Conservation (phyloP, 306 rosid genomes). For the Morella rubra region DNA sequence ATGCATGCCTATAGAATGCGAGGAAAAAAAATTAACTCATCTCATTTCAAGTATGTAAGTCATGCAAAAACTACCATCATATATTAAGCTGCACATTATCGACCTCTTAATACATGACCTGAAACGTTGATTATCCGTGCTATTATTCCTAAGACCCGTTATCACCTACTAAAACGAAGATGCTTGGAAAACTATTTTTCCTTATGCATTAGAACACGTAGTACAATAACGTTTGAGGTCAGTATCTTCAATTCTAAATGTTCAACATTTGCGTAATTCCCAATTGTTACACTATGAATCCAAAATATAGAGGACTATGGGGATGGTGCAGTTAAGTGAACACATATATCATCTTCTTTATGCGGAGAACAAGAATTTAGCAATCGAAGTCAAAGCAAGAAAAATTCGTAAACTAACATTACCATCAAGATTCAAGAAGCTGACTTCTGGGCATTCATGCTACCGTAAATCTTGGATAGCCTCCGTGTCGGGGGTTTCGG, state of each 20-base stretch:
- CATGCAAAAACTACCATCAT: not conserved
- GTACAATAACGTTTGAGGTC: not conserved
- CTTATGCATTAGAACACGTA: not conserved
- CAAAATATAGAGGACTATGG: not conserved
- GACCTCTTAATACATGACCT: not conserved
- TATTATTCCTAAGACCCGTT: not conserved
- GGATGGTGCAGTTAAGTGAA: not conserved
- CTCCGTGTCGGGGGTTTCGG: constrained; percentile 69
- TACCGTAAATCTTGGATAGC: constrained; percentile 56
- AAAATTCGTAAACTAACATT: not conserved
- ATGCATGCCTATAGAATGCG: not conserved
- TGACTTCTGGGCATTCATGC: constrained; percentile 46
- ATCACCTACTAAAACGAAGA: not conserved
- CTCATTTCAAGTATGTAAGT: not conserved
- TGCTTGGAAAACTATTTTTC: not conserved
- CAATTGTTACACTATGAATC: not conserved
- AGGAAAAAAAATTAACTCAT: not conserved
- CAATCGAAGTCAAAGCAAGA: not conserved
- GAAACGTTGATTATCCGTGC: not conserved
- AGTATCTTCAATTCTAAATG: not conserved
- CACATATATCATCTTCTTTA: not conserved
- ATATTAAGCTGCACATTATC: not conserved
- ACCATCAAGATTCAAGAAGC: constrained; percentile 46
- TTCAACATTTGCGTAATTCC: not conserved
- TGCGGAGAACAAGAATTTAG: not conserved